Evolutionary conservation across 2,329 filamentous ascomycete genomes (phyloP).

Genomic region (Dactylellina haptotyla): DNA sequence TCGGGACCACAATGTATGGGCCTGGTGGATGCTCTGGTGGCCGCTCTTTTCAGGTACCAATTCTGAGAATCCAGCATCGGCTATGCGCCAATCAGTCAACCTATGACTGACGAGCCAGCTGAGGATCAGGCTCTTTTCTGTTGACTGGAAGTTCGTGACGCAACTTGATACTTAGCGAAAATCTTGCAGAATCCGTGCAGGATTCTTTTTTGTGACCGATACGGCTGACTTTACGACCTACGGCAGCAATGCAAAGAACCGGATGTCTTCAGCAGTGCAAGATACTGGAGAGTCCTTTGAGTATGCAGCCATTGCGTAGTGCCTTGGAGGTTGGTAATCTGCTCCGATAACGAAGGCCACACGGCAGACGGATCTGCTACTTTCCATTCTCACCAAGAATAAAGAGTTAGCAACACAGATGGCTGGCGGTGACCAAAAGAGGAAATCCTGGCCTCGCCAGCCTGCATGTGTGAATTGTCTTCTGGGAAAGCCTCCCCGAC

Average conservation of each 20-base stretch:
- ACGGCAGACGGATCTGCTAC: conserved; percentile 42
- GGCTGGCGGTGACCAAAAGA: conserved; percentile 48
- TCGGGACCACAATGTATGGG: conserved; percentile 1
- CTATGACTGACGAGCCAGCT: conserved; percentile 23
- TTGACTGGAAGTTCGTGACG: conserved; percentile 23
- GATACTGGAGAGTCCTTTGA: background rate
- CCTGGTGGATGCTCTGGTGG: background rate
- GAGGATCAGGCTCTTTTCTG: conserved; percentile 3
- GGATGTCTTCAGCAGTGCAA: background rate
- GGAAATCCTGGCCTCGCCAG: conserved; percentile 23
- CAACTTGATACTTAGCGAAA: conserved; percentile 22
- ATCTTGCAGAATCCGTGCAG: conserved; percentile 18
- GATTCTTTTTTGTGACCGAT: background rate
- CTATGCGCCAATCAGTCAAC: conserved; percentile 16
- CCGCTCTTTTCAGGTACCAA: conserved; percentile 41
- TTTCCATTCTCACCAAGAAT: conserved; percentile 15
- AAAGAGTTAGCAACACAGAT: background rate
- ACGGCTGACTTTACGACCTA: conserved; percentile 11
- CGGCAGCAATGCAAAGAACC: background rate
- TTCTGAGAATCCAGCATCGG: conserved; percentile 24
- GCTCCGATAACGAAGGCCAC: conserved; percentile 25
- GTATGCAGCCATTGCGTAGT: conserved; percentile 3
- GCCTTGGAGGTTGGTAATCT: conserved; percentile 11
- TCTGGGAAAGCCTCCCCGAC: conserved; percentile 4
- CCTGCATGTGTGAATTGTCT: conserved; percentile 36